Evolutionary conservation across 805 yeast species (phyloP).

Genomic region (Spencermartinsiella europaea): DNA sequence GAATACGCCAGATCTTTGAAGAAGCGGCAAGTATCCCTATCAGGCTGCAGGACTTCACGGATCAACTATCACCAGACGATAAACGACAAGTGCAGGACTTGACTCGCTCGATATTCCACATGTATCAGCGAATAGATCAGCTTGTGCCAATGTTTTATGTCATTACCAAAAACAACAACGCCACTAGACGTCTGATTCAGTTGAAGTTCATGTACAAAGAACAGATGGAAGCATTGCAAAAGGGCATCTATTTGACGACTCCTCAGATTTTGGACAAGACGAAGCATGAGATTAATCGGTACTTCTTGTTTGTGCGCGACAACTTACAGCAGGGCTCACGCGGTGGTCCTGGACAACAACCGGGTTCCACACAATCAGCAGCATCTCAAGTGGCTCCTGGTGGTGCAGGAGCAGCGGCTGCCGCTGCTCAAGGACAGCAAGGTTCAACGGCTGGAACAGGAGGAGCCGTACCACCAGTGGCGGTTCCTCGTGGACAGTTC

Average conservation of each 20-base stretch:
- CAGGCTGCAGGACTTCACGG: conserved; percentile 57
- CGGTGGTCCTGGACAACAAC: conserved; percentile 16
- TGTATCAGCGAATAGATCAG: conserved; percentile 65
- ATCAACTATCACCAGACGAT: conserved; percentile 55
- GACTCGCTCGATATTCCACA: conserved; percentile 43
- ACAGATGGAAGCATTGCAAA: conserved; percentile 62
- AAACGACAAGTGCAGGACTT: conserved; percentile 51
- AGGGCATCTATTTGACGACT: conserved; percentile 63
- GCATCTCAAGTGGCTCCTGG: conserved; percentile 15
- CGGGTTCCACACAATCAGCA: conserved; percentile 26
- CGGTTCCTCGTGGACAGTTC: background rate
- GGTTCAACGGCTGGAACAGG: too few species aligned
- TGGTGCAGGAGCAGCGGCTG: background rate
- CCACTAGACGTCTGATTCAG: conserved; percentile 70
- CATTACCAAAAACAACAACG: conserved; percentile 67
- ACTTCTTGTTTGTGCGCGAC: conserved; percentile 68
- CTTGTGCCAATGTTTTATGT: conserved; percentile 73
- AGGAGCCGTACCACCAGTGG: too few species aligned
- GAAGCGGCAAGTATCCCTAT: conserved; percentile 67
- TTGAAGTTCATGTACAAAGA: conserved; percentile 74
- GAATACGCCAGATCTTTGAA: conserved; percentile 55
- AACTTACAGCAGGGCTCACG: conserved; percentile 36
- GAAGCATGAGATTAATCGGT: conserved; percentile 65
- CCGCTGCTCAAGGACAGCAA: background rate
- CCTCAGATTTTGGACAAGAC: conserved; percentile 67